Evolutionary conservation across 2,329 filamentous ascomycete species (phyloP).

Genomic region (Curvularia lunata): DNA sequence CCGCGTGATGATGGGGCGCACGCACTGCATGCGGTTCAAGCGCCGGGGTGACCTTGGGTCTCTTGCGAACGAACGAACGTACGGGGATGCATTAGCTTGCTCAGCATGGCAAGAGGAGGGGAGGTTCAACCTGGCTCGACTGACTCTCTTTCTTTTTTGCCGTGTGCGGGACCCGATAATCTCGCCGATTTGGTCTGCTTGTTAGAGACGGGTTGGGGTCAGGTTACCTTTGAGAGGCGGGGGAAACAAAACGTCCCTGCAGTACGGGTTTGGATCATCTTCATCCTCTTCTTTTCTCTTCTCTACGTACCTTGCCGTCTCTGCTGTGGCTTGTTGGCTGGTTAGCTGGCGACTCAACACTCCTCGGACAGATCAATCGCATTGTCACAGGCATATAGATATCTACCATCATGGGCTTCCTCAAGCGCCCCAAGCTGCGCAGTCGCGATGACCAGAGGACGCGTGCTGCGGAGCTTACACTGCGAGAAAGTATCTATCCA

Average conservation of each 20-base stretch:
- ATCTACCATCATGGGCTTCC: slow-evolving; percentile 36
- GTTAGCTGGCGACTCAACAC: not conserved
- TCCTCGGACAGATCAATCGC: not conserved
- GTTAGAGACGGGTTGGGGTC: not conserved
- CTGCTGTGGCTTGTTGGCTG: not conserved
- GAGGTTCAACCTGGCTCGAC: not conserved
- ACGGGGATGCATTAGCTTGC: slow-evolving; percentile 1
- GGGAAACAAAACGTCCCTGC: not conserved
- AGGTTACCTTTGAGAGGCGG: not conserved
- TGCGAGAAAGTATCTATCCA: slow-evolving; percentile 71
- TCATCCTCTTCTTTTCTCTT: not conserved
- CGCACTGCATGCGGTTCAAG: not conserved
- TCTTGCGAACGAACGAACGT: slow-evolving; percentile 16
- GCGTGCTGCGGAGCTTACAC: slow-evolving; percentile 66
- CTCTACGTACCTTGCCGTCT: not conserved
- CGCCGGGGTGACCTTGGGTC: too few species aligned
- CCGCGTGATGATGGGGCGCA: too few species aligned
- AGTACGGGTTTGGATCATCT: not conserved
- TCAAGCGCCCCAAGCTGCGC: slow-evolving; percentile 39
- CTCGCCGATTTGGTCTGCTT: not conserved
- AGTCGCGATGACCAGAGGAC: slow-evolving; percentile 55
- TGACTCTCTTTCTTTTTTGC: not conserved
- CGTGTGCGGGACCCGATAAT: slow-evolving; percentile 15
- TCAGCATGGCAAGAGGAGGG: not conserved
- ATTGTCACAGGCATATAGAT: not conserved